phyloP scores from a whole-genome alignment of 805 yeast species.

The Yamadazyma nakazawae region DNA sequence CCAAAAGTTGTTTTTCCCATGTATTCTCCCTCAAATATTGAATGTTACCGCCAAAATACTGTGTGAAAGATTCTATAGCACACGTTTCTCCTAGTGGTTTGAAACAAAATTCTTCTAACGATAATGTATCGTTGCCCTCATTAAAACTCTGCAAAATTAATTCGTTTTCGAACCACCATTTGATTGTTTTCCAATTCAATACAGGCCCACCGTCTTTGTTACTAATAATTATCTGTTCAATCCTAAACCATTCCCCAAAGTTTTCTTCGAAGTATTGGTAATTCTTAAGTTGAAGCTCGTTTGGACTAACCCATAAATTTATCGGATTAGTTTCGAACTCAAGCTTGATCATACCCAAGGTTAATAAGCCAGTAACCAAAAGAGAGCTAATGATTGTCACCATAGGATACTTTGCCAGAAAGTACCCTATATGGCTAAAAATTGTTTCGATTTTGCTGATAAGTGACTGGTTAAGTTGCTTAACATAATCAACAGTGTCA shows the following conservation, averaged over 20 bases:
- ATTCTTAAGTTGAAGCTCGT: slow-evolving; percentile 65
- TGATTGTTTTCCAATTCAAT: slow-evolving; percentile 57
- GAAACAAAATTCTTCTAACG: slow-evolving; percentile 69
- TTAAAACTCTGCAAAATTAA: slow-evolving; percentile 38
- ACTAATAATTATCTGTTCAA: slow-evolving; percentile 73
- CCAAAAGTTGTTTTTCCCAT: slow-evolving; percentile 55
- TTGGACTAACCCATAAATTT: slow-evolving; percentile 84
- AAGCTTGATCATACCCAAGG: slow-evolving; percentile 50
- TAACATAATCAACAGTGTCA: slow-evolving; percentile 2
- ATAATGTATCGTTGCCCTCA: slow-evolving; percentile 18
- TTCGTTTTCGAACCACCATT: slow-evolving; percentile 92
- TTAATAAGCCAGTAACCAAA: slow-evolving; percentile 40
- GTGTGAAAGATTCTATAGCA: slow-evolving; percentile 83
- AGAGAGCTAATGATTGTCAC: slow-evolving; percentile 21
- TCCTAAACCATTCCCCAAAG: slow-evolving; percentile 90
- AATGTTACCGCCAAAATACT: slow-evolving; percentile 73
- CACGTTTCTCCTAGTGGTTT: slow-evolving; percentile 79
- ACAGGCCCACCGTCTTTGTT: slow-evolving; percentile 63
- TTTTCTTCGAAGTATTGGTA: slow-evolving; percentile 67
- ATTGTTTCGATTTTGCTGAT: slow-evolving; percentile 18
- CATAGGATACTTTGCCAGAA: slow-evolving; percentile 62
- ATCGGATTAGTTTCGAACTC: slow-evolving; percentile 77
- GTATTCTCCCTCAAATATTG: slow-evolving; percentile 42
- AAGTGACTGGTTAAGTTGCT: background rate
- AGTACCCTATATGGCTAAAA: slow-evolving; percentile 51